Percentiles rank a stretch among this genome's conserved stretches.
These are phyloP conservation scores for Xylaria bambusicola DNA, from an alignment of 495 filamentous ascomycete species.

Conservation along the genomic window DNA sequence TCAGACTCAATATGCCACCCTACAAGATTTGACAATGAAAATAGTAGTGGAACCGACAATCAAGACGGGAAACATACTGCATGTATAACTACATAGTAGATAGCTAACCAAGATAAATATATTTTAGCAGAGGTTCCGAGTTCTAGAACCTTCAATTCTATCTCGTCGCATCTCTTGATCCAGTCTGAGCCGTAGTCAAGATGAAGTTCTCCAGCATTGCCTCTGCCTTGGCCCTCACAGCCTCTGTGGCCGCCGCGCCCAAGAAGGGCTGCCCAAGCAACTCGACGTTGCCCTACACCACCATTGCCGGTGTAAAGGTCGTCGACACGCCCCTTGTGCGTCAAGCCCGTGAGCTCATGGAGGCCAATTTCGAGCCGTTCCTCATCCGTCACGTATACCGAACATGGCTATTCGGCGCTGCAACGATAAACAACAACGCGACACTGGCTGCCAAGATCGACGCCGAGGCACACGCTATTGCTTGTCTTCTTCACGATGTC, in stretches of 20 bases:
- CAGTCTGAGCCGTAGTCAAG: slow-evolving; percentile 4
- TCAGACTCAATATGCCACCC: slow-evolving; percentile 1
- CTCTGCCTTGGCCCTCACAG: slow-evolving; percentile 2
- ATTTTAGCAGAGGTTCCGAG: background rate
- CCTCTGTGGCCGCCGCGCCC: slow-evolving; percentile 2
- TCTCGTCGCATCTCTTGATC: background rate
- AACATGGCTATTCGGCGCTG: slow-evolving; percentile 44
- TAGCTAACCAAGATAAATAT: background rate
- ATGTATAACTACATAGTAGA: too few species aligned
- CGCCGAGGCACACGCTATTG: slow-evolving; percentile 45
- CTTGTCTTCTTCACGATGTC: slow-evolving; percentile 54
- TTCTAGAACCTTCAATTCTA: background rate
- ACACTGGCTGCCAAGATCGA: slow-evolving; percentile 32
- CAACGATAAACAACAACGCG: slow-evolving; percentile 38
- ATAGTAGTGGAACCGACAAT: too few species aligned
- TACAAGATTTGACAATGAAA: background rate
- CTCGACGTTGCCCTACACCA: slow-evolving; percentile 9
- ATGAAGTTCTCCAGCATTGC: slow-evolving; percentile 15
- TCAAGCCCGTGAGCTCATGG: slow-evolving; percentile 9
- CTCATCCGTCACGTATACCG: slow-evolving; percentile 27
- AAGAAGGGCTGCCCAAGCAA: slow-evolving; percentile 5
- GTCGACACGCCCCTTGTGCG: slow-evolving; percentile 23
- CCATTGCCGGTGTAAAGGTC: slow-evolving; percentile 25
- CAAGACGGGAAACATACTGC: too few species aligned
- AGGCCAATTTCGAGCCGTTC: slow-evolving; percentile 14